Evolutionary conservation across 106 monocot genomes (phyloP).

Genomic region (Gastrodia elata): DNA sequence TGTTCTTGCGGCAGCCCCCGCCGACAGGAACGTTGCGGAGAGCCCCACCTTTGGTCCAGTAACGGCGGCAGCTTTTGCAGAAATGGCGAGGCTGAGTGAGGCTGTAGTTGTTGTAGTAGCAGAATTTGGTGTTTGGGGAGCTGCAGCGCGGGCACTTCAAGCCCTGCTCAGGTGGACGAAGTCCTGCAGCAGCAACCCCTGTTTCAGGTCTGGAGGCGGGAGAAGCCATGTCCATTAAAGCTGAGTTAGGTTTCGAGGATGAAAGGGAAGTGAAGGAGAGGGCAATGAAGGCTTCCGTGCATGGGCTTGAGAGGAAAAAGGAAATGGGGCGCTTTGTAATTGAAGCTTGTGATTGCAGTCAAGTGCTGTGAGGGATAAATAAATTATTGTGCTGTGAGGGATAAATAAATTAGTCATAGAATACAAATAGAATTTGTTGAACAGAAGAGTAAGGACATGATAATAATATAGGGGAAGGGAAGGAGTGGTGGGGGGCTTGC

Average conservation of each 20-base stretch:
- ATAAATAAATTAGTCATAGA: neutral
- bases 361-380: constrained; percentile 2
- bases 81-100: constrained; percentile 50
- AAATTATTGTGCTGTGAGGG: constrained; percentile 4
- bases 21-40: constrained; percentile 52
- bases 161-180: constrained; percentile 26
- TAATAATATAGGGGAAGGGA: neutral
- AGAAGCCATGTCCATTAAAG: neutral
- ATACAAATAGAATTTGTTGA: neutral
- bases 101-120: constrained; percentile 76
- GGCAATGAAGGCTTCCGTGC: constrained; percentile 14
- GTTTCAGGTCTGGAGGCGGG: neutral
- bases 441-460: neutral
- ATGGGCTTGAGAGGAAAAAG: constrained; percentile 9
- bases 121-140: constrained; percentile 72
- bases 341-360: constrained; percentile 11
- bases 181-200: neutral
- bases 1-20: constrained; percentile 44
- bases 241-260: constrained; percentile 7
- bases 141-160: constrained; percentile 57
- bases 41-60: constrained; percentile 55
- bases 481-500: neutral
- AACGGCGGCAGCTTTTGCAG: constrained; percentile 52
- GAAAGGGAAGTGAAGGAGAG: constrained; percentile 6
- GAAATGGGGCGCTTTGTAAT: neutral